Percentiles rank a stretch among this genome's conserved stretches.
Evolutionary conservation across 176 grass and related monocot species (phyloP).

Genomic region (Oryza coarctata): DNA sequence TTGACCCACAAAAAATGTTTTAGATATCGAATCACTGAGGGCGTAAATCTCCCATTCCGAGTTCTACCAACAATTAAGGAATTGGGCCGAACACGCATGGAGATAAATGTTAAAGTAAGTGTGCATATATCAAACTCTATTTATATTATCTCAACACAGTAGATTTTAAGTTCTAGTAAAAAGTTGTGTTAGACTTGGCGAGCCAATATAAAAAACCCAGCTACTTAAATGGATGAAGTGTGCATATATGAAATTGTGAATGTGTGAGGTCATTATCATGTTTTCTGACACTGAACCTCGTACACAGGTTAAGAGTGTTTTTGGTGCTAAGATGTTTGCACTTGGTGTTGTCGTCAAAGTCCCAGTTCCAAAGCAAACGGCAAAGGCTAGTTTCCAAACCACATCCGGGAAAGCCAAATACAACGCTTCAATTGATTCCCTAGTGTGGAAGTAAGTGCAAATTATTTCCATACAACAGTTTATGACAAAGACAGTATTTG

Average conservation of each 20-base stretch:
- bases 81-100: constrained; percentile 95
- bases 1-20: constrained; percentile 40
- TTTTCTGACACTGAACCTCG: constrained; percentile 38
- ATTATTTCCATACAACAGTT: constrained; percentile 16
- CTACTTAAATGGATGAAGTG: too few species aligned
- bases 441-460: constrained; percentile 96
- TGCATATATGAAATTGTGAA: constrained; percentile 35
- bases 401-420: constrained; percentile 98
- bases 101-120: constrained; percentile 96
- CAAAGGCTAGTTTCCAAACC: constrained; percentile 97
- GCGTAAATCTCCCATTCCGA: constrained; percentile 96
- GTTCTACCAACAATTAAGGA: constrained; percentile 98
- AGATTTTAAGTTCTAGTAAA: too few species aligned
- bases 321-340: constrained; percentile 99
- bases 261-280: background rate
- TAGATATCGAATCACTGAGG: constrained; percentile 98
- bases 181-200: too few species aligned
- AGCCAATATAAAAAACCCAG: too few species aligned
- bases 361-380: constrained; percentile 98
- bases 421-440: constrained; percentile 95
- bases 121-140: constrained; percentile 38
- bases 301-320: constrained; percentile 90
- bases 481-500: background rate
- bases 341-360: constrained; percentile 96
- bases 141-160: too few species aligned